phyloP scores from a whole-genome alignment of 2,329 filamentous ascomycete genomes.

The Sordariomycetes sp. region DNA sequence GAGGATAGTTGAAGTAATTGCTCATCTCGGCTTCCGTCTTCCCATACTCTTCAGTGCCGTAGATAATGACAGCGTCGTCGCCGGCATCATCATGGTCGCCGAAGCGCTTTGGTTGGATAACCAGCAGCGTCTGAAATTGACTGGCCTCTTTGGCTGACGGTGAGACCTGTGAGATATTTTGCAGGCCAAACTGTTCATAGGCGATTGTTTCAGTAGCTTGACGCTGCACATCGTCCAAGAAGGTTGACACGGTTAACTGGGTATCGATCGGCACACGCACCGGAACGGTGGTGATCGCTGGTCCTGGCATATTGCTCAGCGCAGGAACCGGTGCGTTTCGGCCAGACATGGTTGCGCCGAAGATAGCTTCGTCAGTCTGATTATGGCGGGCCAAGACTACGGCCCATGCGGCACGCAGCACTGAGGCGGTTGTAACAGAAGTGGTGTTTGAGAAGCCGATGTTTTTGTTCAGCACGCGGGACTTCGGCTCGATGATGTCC shows the following conservation, averaged over 20 bases:
- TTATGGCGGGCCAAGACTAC: conserved; percentile 7
- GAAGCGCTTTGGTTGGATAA: conserved; percentile 4
- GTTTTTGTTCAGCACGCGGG: no score
- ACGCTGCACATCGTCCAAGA: conserved; percentile 5
- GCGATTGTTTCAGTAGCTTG: conserved; percentile 9
- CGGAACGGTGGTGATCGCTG: conserved; percentile 7
- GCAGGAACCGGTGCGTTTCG: conserved; percentile 10
- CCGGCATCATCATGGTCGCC: neutral
- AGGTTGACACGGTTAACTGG: neutral
- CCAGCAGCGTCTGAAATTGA: conserved; percentile 3
- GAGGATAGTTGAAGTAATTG: conserved; percentile 6
- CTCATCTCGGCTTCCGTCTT: neutral
- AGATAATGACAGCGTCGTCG: neutral
- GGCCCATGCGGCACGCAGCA: conserved; percentile 2
- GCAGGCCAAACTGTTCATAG: conserved; percentile 11
- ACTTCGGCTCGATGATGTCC: neutral
- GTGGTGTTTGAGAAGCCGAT: no score
- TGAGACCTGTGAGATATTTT: conserved; percentile 6
- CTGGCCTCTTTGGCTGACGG: conserved; percentile 3
- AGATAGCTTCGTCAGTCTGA: conserved; percentile 11
- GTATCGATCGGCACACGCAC: conserved; percentile 4
- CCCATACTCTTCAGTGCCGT: neutral
- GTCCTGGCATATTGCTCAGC: conserved; percentile 5
- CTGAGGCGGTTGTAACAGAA: conserved; percentile 5
- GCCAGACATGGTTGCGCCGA: conserved; percentile 14